Base-by-base conservation (phyloP, 2,329 filamentous ascomycete genomes). In the Penicillium vulpinum region DNA sequence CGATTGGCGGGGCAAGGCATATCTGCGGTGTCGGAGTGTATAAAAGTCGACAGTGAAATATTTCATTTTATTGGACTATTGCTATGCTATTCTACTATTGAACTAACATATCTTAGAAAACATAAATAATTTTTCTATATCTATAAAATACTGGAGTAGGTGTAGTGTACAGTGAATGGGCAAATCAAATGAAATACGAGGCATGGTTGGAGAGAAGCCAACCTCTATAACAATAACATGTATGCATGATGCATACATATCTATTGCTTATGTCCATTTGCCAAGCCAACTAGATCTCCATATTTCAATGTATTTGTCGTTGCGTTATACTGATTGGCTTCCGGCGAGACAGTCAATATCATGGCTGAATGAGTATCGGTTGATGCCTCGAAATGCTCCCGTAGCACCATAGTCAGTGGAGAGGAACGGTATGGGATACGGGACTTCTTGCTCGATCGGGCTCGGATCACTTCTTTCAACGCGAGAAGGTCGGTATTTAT, bases 381-480 rank as follows among this genome's bases (percentile, higher is more conserved):
- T 15, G 59, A 57, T 1, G 51, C 63, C 43, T 66, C 36, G 46
- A 79, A 79, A 56, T 78, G 71, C 31, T 73, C 68, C 1, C 76
- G 67, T 29, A 79, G 62, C 4, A 78, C 73, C 77, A 78, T 78
- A 0, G 77, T 80, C 60, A 80, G 58, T 0, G 75, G 67, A 8
- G 75, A 78, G 1, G 75, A 75, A 44, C 76, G 67, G 59, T 74
- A 80, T 0, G 76, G 77, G 33, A 79, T 76, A 2, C 75, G 65
- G 2, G 61, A 13, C 48, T 73, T 66, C n/a, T 66, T 67, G 22
- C 51, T 54, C 0, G 75, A 65, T 51, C 74, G 69, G 2, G 78
- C 76, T 1, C 78, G 67, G n/a, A 80, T 78, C 4, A 80, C 78
- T 51, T 80, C 77, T 56, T 80, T 80, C 47, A 80, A 61, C 0